Evolutionary conservation across 345 rosid genomes (phyloP).

Genomic region (Rubroshorea leprosula): DNA sequence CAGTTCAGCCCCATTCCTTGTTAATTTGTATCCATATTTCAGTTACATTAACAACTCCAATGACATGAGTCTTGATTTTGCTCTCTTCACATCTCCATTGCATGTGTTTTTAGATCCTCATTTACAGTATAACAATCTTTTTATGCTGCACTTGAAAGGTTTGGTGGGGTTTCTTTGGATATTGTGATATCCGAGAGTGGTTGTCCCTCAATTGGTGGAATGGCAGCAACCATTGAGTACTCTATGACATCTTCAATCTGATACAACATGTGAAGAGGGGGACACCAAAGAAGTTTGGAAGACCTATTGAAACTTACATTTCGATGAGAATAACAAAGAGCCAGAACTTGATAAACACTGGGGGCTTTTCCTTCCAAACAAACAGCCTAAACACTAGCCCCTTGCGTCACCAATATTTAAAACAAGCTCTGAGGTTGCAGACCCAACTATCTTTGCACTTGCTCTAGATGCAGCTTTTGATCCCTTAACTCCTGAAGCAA

Average conservation of each 20-base stretch:
- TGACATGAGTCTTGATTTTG: background rate
- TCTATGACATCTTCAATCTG: conserved; percentile 20
- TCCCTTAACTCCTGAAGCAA: background rate
- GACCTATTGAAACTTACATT: conserved; percentile 27
- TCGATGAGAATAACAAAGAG: conserved; percentile 30
- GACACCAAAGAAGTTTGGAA: conserved; percentile 30
- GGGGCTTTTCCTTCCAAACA: conserved; percentile 30
- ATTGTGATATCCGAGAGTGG: conserved; percentile 32
- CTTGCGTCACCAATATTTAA: background rate
- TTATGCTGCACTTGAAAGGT: conserved; percentile 20
- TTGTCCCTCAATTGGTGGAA: conserved; percentile 29
- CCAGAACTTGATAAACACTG: conserved; percentile 26
- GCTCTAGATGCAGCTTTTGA: too few species aligned
- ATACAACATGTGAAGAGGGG: conserved; percentile 24
- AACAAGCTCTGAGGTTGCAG: conserved; percentile 28
- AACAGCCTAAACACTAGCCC: conserved; percentile 15
- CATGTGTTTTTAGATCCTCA: background rate
- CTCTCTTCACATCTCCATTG: background rate
- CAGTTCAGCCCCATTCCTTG: background rate
- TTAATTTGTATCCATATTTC: background rate
- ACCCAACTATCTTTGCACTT: conserved; percentile 1
- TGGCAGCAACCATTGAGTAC: conserved; percentile 17
- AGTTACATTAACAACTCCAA: background rate
- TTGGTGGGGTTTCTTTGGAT: conserved; percentile 17
- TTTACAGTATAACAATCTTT: conserved; percentile 26